These are phyloP conservation scores for Aspergillus bertholletiae DNA, from an alignment of 495 filamentous ascomycete genomes.

Conservation along the genomic window DNA sequence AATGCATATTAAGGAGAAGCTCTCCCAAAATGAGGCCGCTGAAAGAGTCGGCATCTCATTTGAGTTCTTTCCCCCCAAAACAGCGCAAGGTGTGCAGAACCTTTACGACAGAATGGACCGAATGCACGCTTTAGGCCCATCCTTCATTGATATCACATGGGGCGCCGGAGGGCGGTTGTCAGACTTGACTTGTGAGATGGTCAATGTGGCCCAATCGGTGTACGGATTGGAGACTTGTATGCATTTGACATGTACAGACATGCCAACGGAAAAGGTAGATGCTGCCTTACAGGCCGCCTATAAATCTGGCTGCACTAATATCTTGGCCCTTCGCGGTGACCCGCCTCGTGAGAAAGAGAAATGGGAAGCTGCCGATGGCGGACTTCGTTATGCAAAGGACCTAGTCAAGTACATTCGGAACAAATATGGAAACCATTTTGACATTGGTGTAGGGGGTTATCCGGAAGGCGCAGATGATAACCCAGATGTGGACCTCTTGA, in stretches of 20 bases:
- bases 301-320: slow-evolving; percentile 95
- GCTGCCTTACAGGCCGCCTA: slow-evolving; percentile 84
- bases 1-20: slow-evolving; percentile 91
- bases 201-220: slow-evolving; percentile 91
- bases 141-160: slow-evolving; percentile 99
- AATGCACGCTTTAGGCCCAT: slow-evolving; percentile 90
- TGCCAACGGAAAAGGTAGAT: slow-evolving; percentile 88
- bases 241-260: slow-evolving; percentile 98
- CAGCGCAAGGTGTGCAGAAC: slow-evolving; percentile 95
- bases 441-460: slow-evolving; percentile 96
- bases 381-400: slow-evolving; percentile 90
- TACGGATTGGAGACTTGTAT: slow-evolving; percentile 98
- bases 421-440: slow-evolving; percentile 91
- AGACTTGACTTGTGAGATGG: slow-evolving; percentile 95
- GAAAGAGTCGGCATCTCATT: slow-evolving; percentile 90
- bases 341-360: slow-evolving; percentile 92
- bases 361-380: slow-evolving; percentile 81
- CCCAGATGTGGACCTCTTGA: slow-evolving; percentile 73
- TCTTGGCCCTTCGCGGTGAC: slow-evolving; percentile 90
- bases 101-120: slow-evolving; percentile 99
- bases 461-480: slow-evolving; percentile 96
- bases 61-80: slow-evolving; percentile 99
- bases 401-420: slow-evolving; percentile 88
- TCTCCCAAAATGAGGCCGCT: slow-evolving; percentile 73
- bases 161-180: slow-evolving; percentile 90